Conservation (phyloP, 1,284 basidiomycete genomes). For the Pyrrhoderma noxium region DNA sequence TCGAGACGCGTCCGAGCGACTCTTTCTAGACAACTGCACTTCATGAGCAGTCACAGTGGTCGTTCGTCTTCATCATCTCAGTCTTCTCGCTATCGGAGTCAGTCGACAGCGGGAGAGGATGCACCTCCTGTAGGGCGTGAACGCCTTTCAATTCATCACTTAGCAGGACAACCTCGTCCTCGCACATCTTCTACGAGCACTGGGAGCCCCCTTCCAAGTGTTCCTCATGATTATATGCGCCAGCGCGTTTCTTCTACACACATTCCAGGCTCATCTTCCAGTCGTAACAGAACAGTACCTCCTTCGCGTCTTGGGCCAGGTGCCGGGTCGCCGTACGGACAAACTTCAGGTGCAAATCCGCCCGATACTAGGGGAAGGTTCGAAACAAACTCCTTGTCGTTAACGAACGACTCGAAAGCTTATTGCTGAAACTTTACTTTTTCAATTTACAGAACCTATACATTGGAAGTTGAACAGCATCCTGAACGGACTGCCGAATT, state of each 20-base stretch:
- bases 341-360: constrained; percentile 6
- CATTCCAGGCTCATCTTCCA: constrained; percentile 13
- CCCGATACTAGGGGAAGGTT: constrained; percentile 19
- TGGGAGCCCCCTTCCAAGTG: not conserved
- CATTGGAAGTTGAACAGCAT: constrained; percentile 74
- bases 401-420: constrained; percentile 21
- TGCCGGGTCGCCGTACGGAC: constrained; percentile 1
- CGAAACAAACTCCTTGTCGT: constrained; percentile 4
- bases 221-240: constrained; percentile 10
- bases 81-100: constrained; percentile 15
- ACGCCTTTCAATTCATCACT: constrained; percentile 16
- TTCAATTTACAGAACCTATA: constrained; percentile 48
- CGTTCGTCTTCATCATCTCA: constrained; percentile 12
- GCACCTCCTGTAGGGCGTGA: constrained; percentile 13
- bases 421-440: constrained; percentile 16
- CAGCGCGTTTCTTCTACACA: constrained; percentile 16
- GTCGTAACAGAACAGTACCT: constrained; percentile 7
- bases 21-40: not conserved
- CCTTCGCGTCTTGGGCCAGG: constrained; percentile 15
- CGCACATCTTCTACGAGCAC: constrained; percentile 14
- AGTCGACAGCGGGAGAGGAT: constrained; percentile 8
- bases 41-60: not conserved
- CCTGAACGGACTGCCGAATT: constrained; percentile 76
- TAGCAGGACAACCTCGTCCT: constrained; percentile 14
- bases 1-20: constrained; percentile 10